Evolutionary conservation across 2,329 filamentous ascomycete genomes (phyloP).

Genomic region (Chaetoscypha palmicola): DNA sequence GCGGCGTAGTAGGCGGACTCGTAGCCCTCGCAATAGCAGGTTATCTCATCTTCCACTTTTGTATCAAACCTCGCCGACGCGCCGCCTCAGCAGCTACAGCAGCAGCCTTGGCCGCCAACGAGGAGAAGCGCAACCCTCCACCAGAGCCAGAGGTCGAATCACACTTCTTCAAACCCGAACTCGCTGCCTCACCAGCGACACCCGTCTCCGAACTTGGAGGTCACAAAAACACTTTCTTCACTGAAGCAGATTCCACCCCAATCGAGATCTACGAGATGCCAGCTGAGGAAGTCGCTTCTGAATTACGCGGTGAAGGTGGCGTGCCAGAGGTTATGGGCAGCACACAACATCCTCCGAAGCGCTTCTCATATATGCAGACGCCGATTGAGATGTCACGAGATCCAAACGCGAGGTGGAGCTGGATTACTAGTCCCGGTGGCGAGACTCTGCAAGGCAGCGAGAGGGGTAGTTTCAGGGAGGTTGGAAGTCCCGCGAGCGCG

Average conservation of each 20-base stretch:
- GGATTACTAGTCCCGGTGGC: constrained; percentile 1
- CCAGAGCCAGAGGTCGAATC: background rate
- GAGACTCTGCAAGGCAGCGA: background rate
- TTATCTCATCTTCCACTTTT: constrained; percentile 1
- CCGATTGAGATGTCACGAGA: background rate
- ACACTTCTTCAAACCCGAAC: constrained; percentile 3
- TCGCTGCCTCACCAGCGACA: background rate
- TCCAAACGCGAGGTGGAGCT: constrained; percentile 1
- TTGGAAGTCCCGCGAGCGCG: background rate
- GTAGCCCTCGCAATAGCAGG: background rate
- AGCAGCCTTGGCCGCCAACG: background rate
- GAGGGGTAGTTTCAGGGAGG: background rate
- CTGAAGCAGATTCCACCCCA: background rate
- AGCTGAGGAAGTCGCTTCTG: constrained; percentile 3
- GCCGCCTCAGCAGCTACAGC: constrained; percentile 1
- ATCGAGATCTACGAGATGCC: constrained; percentile 8
- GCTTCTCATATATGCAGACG: background rate
- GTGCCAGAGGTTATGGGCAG: background rate
- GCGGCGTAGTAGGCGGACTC: constrained; percentile 3
- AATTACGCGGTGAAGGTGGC: constrained; percentile 1
- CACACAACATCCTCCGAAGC: background rate
- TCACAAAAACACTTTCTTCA: background rate
- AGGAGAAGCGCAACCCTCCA: background rate
- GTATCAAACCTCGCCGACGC: constrained; percentile 1
- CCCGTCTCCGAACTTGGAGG: constrained; percentile 2